phyloP scores from a whole-genome alignment of 140 eudicot species.

The Bidens hawaiensis region DNA sequence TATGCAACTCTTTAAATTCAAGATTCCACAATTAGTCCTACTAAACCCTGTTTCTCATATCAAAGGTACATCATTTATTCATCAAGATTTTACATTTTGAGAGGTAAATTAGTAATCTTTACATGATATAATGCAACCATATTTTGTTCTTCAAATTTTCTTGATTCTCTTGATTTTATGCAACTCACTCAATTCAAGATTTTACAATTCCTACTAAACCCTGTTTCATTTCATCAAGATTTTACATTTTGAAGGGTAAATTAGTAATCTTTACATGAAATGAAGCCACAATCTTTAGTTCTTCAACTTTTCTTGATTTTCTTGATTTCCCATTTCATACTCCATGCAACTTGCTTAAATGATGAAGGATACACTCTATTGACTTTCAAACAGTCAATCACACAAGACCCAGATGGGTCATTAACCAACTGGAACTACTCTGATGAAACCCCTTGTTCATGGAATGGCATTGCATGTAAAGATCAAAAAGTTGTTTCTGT shows the following conservation, averaged over 20 bases:
- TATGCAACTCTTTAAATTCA: no score
- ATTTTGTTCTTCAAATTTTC: no score
- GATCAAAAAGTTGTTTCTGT: conserved; percentile 69
- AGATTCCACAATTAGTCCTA: neutral
- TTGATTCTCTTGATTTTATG: no score
- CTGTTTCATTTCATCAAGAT: no score
- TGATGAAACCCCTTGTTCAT: conserved; percentile 89
- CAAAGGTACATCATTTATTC: no score
- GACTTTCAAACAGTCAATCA: conserved; percentile 62
- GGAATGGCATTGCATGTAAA: conserved; percentile 96
- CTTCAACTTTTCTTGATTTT: conserved; percentile 39
- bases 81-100: no score
- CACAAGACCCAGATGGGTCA: conserved; percentile 79
- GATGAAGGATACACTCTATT: conserved; percentile 79
- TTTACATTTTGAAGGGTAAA: no score
- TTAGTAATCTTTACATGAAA: conserved; percentile 1
- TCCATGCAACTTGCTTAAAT: conserved; percentile 51
- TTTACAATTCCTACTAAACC: no score
- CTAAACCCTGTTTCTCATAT: neutral
- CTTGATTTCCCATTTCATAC: conserved; percentile 34
- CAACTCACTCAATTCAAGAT: no score
- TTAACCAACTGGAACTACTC: conserved; percentile 69
- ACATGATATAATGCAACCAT: no score
- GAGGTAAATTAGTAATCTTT: no score
- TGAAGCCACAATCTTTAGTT: conserved; percentile 27